Evolutionary conservation across 495 filamentous ascomycete genomes (phyloP).

Genomic region (Penicillium manginii): DNA sequence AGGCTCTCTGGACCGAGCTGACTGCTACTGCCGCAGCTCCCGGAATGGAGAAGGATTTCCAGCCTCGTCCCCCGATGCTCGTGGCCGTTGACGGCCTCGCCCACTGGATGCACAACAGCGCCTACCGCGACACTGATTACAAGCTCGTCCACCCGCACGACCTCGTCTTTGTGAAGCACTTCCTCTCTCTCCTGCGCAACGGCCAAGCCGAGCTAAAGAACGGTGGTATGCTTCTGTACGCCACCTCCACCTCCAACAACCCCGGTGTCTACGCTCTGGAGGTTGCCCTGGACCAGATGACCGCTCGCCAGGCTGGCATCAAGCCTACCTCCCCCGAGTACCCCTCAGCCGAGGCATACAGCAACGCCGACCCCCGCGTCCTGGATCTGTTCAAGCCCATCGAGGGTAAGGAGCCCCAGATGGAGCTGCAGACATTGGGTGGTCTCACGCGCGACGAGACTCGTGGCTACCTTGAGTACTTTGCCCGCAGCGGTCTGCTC

Average conservation of each 20-base stretch:
- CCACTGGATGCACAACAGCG: conserved; percentile 76
- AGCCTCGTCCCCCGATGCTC: conserved; percentile 74
- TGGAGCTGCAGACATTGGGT: conserved; percentile 61
- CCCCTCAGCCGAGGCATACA: conserved; percentile 65
- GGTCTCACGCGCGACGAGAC: conserved; percentile 77
- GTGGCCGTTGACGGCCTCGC: conserved; percentile 76
- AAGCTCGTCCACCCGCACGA: conserved; percentile 86
- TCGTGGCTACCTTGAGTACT: conserved; percentile 87
- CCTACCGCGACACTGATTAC: conserved; percentile 69
- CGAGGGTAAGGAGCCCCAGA: conserved; percentile 39
- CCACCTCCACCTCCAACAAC: conserved; percentile 68
- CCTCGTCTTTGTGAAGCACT: conserved; percentile 74
- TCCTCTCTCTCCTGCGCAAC: conserved; percentile 64
- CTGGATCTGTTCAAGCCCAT: conserved; percentile 49
- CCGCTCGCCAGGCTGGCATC: conserved; percentile 42
- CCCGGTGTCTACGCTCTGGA: conserved; percentile 65
- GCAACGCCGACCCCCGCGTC: conserved; percentile 68
- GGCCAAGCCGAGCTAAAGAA: conserved; percentile 65
- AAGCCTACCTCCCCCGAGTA: conserved; percentile 40
- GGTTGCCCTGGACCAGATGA: conserved; percentile 60
- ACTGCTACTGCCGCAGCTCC: conserved; percentile 57
- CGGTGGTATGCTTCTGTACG: conserved; percentile 78
- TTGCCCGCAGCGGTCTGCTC: conserved; percentile 81
- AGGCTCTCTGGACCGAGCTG: conserved; percentile 79
- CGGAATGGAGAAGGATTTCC: conserved; percentile 38